A percentile compares a stretch with the other conserved stretches of the same genome.
Conservation (phyloP, 208 protist genomes). For the Histomonas meleagridis region DNA sequence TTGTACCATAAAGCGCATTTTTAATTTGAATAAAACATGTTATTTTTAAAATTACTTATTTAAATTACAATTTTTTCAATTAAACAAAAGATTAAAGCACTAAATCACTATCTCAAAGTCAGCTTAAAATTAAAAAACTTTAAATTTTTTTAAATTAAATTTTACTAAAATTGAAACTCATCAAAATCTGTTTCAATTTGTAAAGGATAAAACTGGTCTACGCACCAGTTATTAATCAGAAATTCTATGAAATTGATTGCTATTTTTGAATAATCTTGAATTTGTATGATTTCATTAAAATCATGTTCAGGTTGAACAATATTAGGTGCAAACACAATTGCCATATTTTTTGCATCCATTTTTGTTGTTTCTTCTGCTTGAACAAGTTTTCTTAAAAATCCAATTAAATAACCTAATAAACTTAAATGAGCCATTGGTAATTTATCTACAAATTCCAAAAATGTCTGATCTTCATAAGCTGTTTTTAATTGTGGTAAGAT, state of each 20-base stretch:
- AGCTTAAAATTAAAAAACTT: too few relatives aligned
- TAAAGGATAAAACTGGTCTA: not conserved
- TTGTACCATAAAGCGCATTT: too few relatives aligned
- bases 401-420: not conserved
- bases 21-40: too few relatives aligned
- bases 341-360: not conserved
- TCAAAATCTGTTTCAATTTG: not conserved
- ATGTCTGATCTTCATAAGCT: not conserved
- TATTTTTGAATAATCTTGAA: not conserved
- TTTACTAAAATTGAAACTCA: not conserved
- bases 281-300: not conserved
- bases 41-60: too few relatives aligned
- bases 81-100: too few relatives aligned
- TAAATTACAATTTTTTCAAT: too few relatives aligned
- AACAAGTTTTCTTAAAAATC: not conserved
- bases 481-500: not conserved
- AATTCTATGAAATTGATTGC: not conserved
- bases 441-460: not conserved
- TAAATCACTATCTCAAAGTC: too few relatives aligned
- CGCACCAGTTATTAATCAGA: not conserved
- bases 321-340: not conserved
- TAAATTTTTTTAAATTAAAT: too few relatives aligned
- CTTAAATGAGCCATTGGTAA: not conserved
- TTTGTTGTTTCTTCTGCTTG: not conserved
- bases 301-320: not conserved